phyloP scores from a whole-genome alignment of 2,329 filamentous ascomycete genomes.

The Colletotrichum gloeosporioides region DNA sequence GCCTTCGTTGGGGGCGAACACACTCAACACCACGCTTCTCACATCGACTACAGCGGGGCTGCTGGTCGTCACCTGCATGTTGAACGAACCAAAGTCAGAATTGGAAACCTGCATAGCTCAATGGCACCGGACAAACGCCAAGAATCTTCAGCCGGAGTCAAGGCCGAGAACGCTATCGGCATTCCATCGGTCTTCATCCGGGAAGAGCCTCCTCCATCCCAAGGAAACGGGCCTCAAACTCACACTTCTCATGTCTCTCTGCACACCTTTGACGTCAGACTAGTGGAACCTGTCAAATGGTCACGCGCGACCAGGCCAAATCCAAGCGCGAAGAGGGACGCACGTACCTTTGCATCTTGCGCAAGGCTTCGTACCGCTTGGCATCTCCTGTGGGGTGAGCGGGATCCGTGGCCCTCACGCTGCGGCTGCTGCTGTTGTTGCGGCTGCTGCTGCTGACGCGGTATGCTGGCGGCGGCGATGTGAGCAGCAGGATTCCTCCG shows the following conservation, averaged over 20 bases:
- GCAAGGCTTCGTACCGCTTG: slow-evolving; percentile 26
- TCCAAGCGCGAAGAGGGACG: background rate
- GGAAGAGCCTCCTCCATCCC: background rate
- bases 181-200: background rate
- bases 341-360: slow-evolving; percentile 28
- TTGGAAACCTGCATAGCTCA: background rate
- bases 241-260: slow-evolving; percentile 31
- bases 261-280: background rate
- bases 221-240: background rate
- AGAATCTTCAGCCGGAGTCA: background rate
- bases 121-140: accelerated
- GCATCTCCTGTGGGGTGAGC: slow-evolving; percentile 21
- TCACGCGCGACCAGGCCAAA: background rate
- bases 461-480: background rate
- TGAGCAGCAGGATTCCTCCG: background rate
- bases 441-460: background rate
- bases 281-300: background rate
- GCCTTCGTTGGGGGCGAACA: slow-evolving; percentile 36
- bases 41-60: slow-evolving; percentile 40
- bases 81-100: background rate
- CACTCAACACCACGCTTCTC: slow-evolving; percentile 36
- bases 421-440: background rate
- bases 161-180: background rate
- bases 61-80: slow-evolving; percentile 40
- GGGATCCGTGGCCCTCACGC: background rate